Evolutionary conservation across 306 rosid species (phyloP).

Genomic region (Trifolium subterraneum): DNA sequence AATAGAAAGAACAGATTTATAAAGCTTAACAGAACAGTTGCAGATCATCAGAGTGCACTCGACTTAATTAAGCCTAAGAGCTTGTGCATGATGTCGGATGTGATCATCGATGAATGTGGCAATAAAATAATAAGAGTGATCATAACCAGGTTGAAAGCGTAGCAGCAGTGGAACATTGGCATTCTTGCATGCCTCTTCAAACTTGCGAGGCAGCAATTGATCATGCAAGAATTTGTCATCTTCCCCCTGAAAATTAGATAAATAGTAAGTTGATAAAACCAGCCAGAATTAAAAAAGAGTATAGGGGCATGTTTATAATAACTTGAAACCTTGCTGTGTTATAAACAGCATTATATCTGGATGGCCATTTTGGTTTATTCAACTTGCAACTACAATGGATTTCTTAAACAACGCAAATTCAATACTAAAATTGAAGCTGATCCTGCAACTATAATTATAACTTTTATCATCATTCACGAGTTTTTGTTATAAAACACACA

Average conservation of each 20-base stretch:
- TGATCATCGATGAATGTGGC: conserved; percentile 95
- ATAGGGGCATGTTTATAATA: not conserved
- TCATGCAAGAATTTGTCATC: conserved; percentile 80
- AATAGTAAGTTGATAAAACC: not conserved
- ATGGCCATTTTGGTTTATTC: not conserved
- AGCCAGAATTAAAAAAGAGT: not conserved
- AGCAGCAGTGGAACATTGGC: conserved; percentile 68
- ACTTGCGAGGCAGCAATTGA: conserved; percentile 75
- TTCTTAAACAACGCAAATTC: conserved; percentile 2
- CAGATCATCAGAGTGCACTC: conserved; percentile 38
- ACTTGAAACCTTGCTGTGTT: not conserved
- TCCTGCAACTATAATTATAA: not conserved
- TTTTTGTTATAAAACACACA: not conserved
- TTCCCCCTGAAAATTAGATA: conserved; percentile 63
- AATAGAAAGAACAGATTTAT: not conserved
- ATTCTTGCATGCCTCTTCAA: conserved; percentile 80
- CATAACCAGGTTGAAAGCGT: conserved; percentile 82
- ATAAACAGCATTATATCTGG: conserved; percentile 5
- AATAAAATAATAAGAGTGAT: conserved; percentile 80
- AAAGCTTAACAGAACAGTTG: conserved; percentile 32
- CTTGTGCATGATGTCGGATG: conserved; percentile 91
- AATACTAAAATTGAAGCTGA: not conserved
- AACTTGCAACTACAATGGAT: not conserved
- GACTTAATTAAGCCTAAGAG: conserved; percentile 63
- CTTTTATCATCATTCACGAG: not conserved